phyloP scores from a whole-genome alignment of 148 eudicot species.

The Pharnaceum exiguum region DNA sequence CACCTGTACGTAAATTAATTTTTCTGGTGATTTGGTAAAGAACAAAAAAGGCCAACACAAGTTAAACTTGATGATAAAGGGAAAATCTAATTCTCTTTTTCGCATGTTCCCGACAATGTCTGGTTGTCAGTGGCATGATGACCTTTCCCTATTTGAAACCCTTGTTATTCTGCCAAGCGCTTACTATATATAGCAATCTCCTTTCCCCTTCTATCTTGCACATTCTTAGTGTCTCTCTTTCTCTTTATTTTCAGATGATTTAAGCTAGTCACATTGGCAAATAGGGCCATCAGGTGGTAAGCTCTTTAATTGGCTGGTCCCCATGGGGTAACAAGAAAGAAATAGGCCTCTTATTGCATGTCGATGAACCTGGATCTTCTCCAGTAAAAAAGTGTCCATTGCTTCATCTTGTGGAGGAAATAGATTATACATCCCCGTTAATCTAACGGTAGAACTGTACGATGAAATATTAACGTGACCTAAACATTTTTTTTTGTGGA shows the following conservation, averaged over 20 bases:
- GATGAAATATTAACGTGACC: too few species aligned
- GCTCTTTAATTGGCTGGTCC: not conserved
- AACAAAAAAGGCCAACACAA: not conserved
- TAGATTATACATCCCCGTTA: too few species aligned
- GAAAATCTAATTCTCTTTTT: not conserved
- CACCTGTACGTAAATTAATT: not conserved
- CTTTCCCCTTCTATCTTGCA: slow-evolving; percentile 7
- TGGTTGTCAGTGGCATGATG: slow-evolving; percentile 57
- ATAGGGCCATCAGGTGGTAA: not conserved
- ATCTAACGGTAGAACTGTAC: too few species aligned
- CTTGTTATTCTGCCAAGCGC: slow-evolving; percentile 10
- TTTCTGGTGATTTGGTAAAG: slow-evolving; percentile 10
- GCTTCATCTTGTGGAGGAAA: too few species aligned
- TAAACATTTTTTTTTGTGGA: too few species aligned
- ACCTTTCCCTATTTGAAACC: slow-evolving; percentile 26
- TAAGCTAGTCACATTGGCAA: not conserved
- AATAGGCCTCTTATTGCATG: too few species aligned
- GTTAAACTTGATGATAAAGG: not conserved
- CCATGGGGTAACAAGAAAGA: too few species aligned
- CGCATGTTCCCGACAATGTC: slow-evolving; percentile 57
- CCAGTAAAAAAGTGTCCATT: too few species aligned
- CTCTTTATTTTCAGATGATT: not conserved
- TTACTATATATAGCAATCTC: slow-evolving; percentile 17
- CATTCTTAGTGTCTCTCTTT: not conserved
- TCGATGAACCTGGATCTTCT: too few species aligned